Conservation (phyloP, 345 rosid species). For the Erodium maritimum region DNA sequence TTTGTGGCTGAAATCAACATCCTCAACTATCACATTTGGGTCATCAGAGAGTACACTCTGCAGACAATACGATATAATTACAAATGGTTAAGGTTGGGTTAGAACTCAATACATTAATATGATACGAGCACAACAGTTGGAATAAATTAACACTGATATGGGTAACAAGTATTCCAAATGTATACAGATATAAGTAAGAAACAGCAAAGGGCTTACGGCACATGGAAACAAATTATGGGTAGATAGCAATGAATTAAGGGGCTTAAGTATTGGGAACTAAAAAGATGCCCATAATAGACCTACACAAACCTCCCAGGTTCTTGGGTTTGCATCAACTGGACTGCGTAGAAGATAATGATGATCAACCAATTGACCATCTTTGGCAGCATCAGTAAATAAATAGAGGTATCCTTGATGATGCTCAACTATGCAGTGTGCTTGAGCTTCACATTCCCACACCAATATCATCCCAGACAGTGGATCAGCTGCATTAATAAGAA, state of each 20-base stretch:
- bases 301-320: constrained; percentile 83
- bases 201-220: not conserved
- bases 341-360: constrained; percentile 73
- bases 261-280: not conserved
- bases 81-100: not conserved
- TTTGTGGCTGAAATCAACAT: constrained; percentile 80
- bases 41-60: constrained; percentile 55
- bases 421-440: constrained; percentile 73
- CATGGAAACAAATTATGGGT: not conserved
- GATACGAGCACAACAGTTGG: not conserved
- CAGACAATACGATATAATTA: constrained; percentile 10
- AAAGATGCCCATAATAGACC: constrained; percentile 7
- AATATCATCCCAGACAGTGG: constrained; percentile 65
- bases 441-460: constrained; percentile 80
- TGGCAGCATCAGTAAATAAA: constrained; percentile 74
- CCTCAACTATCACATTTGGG: constrained; percentile 48
- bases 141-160: too few relatives aligned
- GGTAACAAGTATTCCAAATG: not conserved
- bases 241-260: not conserved
- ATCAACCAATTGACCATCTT: constrained; percentile 42
- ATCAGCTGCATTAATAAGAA: constrained; percentile 86
- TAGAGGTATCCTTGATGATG: constrained; percentile 83
- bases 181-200: not conserved
- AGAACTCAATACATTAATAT: not conserved
- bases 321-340: constrained; percentile 36